Conservation (phyloP, 225 moss, liverwort and hornwort genomes). For the Bryoerythrophyllum caledonicum region DNA sequence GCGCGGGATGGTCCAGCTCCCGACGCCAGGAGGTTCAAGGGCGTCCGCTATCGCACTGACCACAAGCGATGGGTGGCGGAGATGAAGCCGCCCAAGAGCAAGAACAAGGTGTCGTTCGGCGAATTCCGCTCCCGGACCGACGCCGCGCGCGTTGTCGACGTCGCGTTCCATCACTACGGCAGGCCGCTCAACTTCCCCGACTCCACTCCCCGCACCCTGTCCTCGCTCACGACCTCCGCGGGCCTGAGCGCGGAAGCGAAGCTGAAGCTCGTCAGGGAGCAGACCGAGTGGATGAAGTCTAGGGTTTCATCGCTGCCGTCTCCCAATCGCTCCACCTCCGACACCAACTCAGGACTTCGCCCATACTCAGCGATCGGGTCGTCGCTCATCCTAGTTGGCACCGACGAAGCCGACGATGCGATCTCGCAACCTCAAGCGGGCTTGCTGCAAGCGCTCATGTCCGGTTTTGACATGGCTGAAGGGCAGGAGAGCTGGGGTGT, state of each 20-base stretch:
- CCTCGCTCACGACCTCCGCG: neutral
- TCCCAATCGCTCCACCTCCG: neutral
- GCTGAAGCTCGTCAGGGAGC: constrained; percentile 1
- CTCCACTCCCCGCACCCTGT: neutral
- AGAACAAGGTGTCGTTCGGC: constrained; percentile 13
- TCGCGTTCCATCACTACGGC: constrained; percentile 15
- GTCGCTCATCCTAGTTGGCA: neutral
- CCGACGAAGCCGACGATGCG: constrained; percentile 6
- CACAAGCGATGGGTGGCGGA: constrained; percentile 1
- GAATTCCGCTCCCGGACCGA: neutral
- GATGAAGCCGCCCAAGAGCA: constrained; percentile 4
- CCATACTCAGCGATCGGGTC: neutral
- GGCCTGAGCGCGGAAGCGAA: neutral
- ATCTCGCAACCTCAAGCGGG: neutral
- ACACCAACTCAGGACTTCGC: neutral
- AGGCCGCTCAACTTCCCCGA: constrained; percentile 23
- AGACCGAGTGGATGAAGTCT: neutral
- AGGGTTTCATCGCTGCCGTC: neutral
- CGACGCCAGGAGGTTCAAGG: neutral
- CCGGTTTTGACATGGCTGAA: neutral
- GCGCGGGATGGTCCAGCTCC: neutral
- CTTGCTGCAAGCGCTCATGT: neutral
- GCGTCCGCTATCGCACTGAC: neutral
- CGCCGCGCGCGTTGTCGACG: constrained; percentile 2
- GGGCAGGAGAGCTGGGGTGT: neutral